Conservation (phyloP, 192 early-diverging fungal genomes). For the Rhizoclosmatium sp. region DNA sequence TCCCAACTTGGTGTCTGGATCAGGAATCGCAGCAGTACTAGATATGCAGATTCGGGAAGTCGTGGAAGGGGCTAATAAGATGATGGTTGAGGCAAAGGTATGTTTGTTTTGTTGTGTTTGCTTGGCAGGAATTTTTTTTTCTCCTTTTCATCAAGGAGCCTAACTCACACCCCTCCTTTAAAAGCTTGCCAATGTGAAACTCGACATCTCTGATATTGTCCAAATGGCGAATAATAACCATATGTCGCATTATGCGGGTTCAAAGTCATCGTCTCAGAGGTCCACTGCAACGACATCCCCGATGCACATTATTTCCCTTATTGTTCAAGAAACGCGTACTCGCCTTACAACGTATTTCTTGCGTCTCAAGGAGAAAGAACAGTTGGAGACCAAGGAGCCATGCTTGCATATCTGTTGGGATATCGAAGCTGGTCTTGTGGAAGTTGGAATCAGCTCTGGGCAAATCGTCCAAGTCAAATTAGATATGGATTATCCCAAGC, state of each 20-base stretch:
- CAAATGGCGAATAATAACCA: constrained; percentile 2
- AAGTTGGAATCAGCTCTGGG: constrained; percentile 17
- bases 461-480: constrained; percentile 30
- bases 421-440: constrained; percentile 22
- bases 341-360: background rate
- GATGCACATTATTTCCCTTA: background rate
- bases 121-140: background rate
- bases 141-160: too few species aligned
- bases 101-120: background rate
- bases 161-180: background rate
- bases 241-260: background rate
- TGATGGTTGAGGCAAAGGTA: constrained; percentile 17
- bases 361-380: constrained; percentile 4
- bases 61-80: background rate
- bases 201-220: constrained; percentile 28
- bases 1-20: background rate
- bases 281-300: background rate
- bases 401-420: constrained; percentile 35
- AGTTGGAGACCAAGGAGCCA: background rate
- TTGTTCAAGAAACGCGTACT: constrained; percentile 11
- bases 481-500: constrained; percentile 22
- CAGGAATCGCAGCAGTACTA: background rate
- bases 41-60: background rate
- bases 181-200: constrained; percentile 11
- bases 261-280: background rate